A percentile compares a stretch with the other conserved stretches of the same genome.
These are phyloP conservation scores for Debaryomyces castellii DNA, from an alignment of 805 yeast genomes.

Conservation along the genomic window DNA sequence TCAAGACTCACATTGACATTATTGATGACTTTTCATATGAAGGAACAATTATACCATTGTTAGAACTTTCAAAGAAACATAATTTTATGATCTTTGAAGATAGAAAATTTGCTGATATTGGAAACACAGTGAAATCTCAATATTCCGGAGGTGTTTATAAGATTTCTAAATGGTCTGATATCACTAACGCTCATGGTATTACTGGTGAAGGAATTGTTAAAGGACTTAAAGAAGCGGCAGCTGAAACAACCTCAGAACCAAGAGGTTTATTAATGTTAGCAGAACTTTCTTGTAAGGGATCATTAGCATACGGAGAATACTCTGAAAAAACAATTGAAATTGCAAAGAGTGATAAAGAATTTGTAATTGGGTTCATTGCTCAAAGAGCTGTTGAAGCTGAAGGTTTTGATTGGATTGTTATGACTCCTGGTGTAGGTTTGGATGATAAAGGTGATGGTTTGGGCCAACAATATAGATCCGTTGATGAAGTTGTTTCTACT, in stretches of 20 bases:
- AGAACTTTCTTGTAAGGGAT: constrained; percentile 90
- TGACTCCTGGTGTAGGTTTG: constrained; percentile 98
- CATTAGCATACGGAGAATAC: constrained; percentile 90
- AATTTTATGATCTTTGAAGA: constrained; percentile 93
- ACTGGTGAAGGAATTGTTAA: constrained; percentile 92
- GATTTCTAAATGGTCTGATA: constrained; percentile 93
- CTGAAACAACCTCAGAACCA: constrained; percentile 69
- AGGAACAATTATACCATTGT: constrained; percentile 71
- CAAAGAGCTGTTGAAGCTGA: constrained; percentile 79
- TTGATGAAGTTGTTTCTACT: constrained; percentile 72
- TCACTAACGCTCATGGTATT: constrained; percentile 96
- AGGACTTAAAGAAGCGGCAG: constrained; percentile 82
- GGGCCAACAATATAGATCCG: constrained; percentile 97
- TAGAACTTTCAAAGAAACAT: constrained; percentile 73
- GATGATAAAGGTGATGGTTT: constrained; percentile 95
- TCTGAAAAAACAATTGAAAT: constrained; percentile 85
- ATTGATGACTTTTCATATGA: constrained; percentile 86
- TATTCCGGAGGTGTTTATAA: constrained; percentile 86
- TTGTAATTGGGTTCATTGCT: constrained; percentile 96
- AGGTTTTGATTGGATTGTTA: constrained; percentile 91
- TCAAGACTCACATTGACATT: constrained; percentile 93
- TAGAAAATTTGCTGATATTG: constrained; percentile 97
- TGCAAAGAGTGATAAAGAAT: constrained; percentile 81
- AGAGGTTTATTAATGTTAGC: constrained; percentile 94
- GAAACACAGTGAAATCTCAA: constrained; percentile 94